Evolutionary conservation across 148 eudicot genomes (phyloP).

Genomic region (Nepenthes gracilis): DNA sequence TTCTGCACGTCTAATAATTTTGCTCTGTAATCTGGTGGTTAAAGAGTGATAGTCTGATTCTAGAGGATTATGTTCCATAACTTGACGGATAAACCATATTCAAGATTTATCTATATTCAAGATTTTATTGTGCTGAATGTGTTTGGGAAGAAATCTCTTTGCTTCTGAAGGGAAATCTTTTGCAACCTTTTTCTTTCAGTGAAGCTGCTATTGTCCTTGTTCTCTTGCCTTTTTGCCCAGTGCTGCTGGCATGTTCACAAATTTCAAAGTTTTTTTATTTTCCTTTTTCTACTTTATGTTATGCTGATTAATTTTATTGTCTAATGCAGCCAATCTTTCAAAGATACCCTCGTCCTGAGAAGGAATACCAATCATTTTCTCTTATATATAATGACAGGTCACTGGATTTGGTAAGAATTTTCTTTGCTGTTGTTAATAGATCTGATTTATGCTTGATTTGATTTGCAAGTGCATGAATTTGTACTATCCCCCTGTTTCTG

Average conservation of each 20-base stretch:
- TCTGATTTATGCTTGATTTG: not conserved
- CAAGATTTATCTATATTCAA: too few species aligned
- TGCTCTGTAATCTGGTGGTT: not conserved
- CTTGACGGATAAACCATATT: not conserved
- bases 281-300: constrained; percentile 7
- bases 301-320: constrained; percentile 6
- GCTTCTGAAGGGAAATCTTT: not conserved
- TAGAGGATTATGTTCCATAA: not conserved
- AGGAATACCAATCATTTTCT: constrained; percentile 97
- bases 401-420: constrained; percentile 72
- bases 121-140: too few species aligned
- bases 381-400: constrained; percentile 86
- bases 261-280: constrained; percentile 1
- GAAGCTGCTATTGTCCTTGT: not conserved
- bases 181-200: not conserved
- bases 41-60: not conserved
- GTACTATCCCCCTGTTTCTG: constrained; percentile 3
- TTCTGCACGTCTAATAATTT: not conserved
- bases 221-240: not conserved
- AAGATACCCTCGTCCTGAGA: constrained; percentile 96
- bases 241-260: not conserved
- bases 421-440: not conserved
- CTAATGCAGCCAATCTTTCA: constrained; percentile 77
- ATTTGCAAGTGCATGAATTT: not conserved
- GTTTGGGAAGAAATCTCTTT: too few species aligned